A percentile compares a stretch with the other conserved stretches of the same genome.
Conservation (phyloP, 176 grass and related monocot genomes). For the Aegilops umbellulata region DNA sequence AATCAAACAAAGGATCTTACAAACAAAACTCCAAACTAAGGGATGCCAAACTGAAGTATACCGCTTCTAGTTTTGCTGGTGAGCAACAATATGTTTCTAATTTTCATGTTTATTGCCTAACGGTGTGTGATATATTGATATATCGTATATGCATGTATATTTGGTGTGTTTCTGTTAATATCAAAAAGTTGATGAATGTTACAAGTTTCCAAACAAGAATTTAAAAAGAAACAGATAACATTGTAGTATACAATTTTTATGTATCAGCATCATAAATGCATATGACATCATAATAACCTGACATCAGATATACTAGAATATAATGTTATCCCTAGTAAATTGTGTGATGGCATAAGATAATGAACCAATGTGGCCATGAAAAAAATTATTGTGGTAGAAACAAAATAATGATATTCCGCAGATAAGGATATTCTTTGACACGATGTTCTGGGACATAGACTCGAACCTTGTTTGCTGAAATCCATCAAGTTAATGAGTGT, state of each 20-base stretch:
- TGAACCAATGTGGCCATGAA: background rate
- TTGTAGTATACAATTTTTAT: background rate
- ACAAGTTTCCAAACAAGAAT: background rate
- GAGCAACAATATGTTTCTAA: background rate
- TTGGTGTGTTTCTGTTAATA: background rate
- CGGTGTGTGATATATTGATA: background rate
- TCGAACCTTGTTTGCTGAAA: conserved; percentile 96
- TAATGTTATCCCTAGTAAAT: background rate
- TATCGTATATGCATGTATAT: background rate
- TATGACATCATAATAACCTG: conserved; percentile 2
- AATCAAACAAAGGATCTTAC: background rate
- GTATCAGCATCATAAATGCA: conserved; percentile 13
- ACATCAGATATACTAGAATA: background rate
- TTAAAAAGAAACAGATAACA: background rate
- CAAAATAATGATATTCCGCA: conserved; percentile 19
- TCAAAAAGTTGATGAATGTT: background rate
- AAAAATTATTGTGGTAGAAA: background rate
- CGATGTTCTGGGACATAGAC: conserved; percentile 82
- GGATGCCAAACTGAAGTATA: background rate
- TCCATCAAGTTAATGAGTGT: conserved; percentile 22
- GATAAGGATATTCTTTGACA: conserved; percentile 95
- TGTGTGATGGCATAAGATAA: background rate
- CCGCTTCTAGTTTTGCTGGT: background rate
- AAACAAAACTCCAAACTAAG: background rate
- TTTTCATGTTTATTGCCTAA: background rate